These are phyloP conservation scores for Candida michaelii DNA, from an alignment of 805 yeast species.

Conservation along the genomic window DNA sequence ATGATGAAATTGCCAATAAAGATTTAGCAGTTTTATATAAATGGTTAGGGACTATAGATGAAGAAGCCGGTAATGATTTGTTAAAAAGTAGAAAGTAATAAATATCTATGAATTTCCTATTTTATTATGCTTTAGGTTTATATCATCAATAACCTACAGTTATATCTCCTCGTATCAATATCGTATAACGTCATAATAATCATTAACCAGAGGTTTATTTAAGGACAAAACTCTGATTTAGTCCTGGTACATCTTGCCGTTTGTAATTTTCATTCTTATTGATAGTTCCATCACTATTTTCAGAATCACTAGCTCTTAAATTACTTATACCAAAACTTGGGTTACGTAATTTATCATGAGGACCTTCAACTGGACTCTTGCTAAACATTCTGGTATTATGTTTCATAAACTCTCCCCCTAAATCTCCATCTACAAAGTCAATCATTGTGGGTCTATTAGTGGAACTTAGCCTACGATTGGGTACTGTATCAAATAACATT, in stretches of 20 bases:
- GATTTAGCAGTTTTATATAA: constrained; percentile 45
- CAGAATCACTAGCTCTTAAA: constrained; percentile 6
- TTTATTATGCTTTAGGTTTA: no score
- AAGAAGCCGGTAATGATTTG: constrained; percentile 5
- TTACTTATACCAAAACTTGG: constrained; percentile 19
- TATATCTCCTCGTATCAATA: no score
- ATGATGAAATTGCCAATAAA: constrained; percentile 37
- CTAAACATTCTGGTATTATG: constrained; percentile 14
- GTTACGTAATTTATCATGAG: constrained; percentile 11
- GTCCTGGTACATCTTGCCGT: constrained; percentile 14
- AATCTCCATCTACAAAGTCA: constrained; percentile 27
- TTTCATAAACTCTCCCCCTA: constrained; percentile 19
- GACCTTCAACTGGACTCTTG: constrained; percentile 10
- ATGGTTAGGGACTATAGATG: constrained; percentile 33
- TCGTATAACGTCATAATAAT: no score
- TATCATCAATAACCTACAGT: no score
- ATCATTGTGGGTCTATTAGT: constrained; percentile 18
- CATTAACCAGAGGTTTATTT: constrained; percentile 7
- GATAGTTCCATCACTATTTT: constrained; percentile 4
- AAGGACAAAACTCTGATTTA: constrained; percentile 10
- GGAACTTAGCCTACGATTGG: constrained; percentile 19
- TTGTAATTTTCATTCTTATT: neutral
- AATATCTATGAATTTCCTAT: neutral
- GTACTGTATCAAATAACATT: constrained; percentile 20
- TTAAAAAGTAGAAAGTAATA: constrained; percentile 3